A percentile compares a stretch with the other conserved stretches of the same genome.
These are phyloP conservation scores for Fraxinus paxiana DNA, from an alignment of 305 asterid genomes.

Conservation along the genomic window DNA sequence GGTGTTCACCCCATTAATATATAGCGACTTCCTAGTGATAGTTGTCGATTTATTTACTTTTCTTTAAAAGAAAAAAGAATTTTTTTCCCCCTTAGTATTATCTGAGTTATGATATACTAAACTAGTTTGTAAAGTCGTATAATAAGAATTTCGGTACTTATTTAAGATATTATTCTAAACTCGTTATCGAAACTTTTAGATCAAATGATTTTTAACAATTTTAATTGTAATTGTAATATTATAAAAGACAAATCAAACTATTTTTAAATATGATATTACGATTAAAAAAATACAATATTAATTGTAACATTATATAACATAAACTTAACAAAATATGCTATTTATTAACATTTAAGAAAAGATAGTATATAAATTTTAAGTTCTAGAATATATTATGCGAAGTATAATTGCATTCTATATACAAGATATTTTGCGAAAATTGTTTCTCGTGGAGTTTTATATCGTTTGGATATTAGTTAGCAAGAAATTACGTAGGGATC, in stretches of 20 bases:
- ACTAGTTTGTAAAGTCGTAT: neutral
- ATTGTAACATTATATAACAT: neutral
- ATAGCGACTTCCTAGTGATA: too few relatives aligned
- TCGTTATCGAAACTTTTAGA: too few relatives aligned
- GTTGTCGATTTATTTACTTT: neutral
- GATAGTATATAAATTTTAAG: neutral
- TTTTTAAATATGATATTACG: neutral
- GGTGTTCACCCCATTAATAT: neutral
- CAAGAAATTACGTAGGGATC: neutral
- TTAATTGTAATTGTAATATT: too few relatives aligned
- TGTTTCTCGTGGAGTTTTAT: too few relatives aligned
- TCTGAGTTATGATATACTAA: neutral
- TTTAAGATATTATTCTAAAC: too few relatives aligned
- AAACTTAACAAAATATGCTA: neutral
- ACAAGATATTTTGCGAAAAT: neutral
- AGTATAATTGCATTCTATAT: too few relatives aligned
- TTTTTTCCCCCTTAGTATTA: neutral
- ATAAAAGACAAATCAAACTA: neutral
- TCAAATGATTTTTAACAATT: too few relatives aligned
- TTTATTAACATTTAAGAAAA: neutral
- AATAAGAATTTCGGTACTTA: too few relatives aligned
- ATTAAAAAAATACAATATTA: too few relatives aligned
- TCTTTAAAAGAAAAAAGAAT: neutral
- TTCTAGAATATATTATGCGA: neutral
- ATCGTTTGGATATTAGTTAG: neutral